A percentile compares a stretch with the other conserved stretches of the same genome.
Evolutionary conservation across 805 yeast species (phyloP).

Genomic region (Starmerella potacharoeniae): DNA sequence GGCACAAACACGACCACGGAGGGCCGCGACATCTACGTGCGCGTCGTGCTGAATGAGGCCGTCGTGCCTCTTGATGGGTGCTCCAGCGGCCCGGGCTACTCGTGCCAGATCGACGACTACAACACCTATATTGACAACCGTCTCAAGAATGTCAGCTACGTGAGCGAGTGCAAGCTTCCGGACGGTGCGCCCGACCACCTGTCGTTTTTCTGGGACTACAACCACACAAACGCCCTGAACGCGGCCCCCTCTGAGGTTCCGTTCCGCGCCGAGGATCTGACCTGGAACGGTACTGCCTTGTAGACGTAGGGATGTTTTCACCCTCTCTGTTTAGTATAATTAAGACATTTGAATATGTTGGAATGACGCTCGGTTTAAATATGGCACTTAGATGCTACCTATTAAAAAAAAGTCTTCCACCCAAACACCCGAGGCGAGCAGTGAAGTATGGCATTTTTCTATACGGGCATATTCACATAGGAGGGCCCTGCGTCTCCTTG

Average conservation of each 20-base stretch:
- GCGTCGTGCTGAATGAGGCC: constrained; percentile 42
- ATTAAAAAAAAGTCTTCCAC: too few relatives aligned
- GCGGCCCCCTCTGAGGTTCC: constrained; percentile 2
- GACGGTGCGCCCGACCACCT: constrained; percentile 8
- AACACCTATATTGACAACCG: constrained; percentile 13
- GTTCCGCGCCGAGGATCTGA: constrained; percentile 14
- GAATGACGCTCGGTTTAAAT: too few relatives aligned
- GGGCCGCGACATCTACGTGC: constrained; percentile 30
- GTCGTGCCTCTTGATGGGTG: constrained; percentile 42
- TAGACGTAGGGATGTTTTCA: background rate
- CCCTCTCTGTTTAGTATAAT: too few relatives aligned
- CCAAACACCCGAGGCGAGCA: too few relatives aligned
- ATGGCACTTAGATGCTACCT: too few relatives aligned
- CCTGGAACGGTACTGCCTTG: constrained; percentile 4
- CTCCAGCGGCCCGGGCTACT: constrained; percentile 41
- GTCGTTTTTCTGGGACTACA: constrained; percentile 21
- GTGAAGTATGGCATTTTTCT: too few relatives aligned
- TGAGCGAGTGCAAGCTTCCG: constrained; percentile 12
- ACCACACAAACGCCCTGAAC: constrained; percentile 15
- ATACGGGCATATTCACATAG: constrained; percentile 10
- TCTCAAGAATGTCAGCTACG: constrained; percentile 13
- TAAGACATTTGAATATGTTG: too few relatives aligned
- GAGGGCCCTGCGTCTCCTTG: constrained; percentile 32
- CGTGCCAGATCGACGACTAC: constrained; percentile 30
- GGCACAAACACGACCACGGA: background rate